Evolutionary conservation across 805 yeast species (phyloP), one percentile per base, ranked within the genome.

Genomic region (Grigorovia jiainica): DNA sequence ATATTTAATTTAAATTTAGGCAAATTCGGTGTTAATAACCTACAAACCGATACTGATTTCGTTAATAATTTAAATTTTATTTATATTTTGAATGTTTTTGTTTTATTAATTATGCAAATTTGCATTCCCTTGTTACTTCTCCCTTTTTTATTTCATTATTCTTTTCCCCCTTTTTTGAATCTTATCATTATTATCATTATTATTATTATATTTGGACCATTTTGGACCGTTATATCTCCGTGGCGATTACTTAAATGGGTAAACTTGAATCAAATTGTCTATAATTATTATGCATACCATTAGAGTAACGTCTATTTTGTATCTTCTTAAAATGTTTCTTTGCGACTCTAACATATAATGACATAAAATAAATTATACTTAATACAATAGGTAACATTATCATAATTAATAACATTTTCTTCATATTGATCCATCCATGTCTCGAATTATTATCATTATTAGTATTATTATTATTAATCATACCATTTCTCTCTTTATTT

Each of bases 291-390:
- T 25, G 17, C 19, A 24, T 32, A 18, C 25, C 19, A 13, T 19
- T 20, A n/a, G 20, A 34, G 19, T 21, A 15, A 13, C 36, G 16
- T 19, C 13, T 19, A 18, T 19, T 29, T n/a, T 31, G 27, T 13
- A 39, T 3, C 32, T 32, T 39, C 17, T 23, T 19, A 24, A 51
- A 33, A 35, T 53, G 57, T 41, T 45, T 53, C 38, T 42, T 43
- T 38, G 47, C 49, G 29, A 57, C 58, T 42, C 60, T 47, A 23
- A 52, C 33, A 40, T 52, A 50, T 27, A 60, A 52, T 16, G 64
- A 58, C 38, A 47, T 47, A 41, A 53, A 42, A 38, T 58, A 58
- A 13, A 54, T n/a, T 15, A 42, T 31, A 13, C 43, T 18, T 16
- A 25, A 10, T 27, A 27, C n/a, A 3, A 27, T 13, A 10, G 31